Evolutionary conservation across 192 early-diverging fungal genomes (phyloP), one percentile per base, ranked within the genome.

Genomic region (Fimicolochytrium jonesii): DNA sequence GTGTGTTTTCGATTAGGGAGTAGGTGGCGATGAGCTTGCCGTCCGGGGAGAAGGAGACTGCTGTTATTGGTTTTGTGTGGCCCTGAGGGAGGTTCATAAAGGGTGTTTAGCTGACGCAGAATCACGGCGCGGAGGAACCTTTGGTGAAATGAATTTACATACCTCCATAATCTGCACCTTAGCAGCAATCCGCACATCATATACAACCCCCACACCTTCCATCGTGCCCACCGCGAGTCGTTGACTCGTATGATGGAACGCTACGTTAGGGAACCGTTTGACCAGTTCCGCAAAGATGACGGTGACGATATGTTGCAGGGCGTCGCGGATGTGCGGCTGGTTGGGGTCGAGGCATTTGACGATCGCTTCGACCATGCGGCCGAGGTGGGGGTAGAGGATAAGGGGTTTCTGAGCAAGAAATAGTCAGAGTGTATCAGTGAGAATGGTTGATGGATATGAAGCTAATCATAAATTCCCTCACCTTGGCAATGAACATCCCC

Each of bases 291-390:
- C 64, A 69, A 76, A 65, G 33, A 76, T 78, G 39, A 91, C 66
- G 67, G 86, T 77, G 50, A 82, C 42, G 74, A 88, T 70, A 7
- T 75, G 80, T 23, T 90, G 76, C 20, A 91, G 68, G 1, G 71
- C 61, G 55, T 93, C 91, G 18, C 91, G 71, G 61, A 91, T 71
- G 34, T 82, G 68, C 0, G 89, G 81, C 18, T 76, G 69, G 57
- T 90, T 92, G 0, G 91, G 91, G 66, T 93, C 90, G 26, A 93
- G 61, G 29, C 86, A 85, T 56, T 89, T 92, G 0, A 93, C 90
- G 44, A 93, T 86, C 0, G 86, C 83, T 54, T 91, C 91, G 1
- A 86, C 74, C 23, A 93, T 79, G 2, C 69, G 63, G 4, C 84
- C 63, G 6, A 92, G 65, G 64, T 82, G 77, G 0, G 74, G 62